Evolutionary conservation across 1,139 yeast species (phyloP), one percentile per base, ranked within the genome.

Genomic region (Lodderomyces metapsilosis): DNA sequence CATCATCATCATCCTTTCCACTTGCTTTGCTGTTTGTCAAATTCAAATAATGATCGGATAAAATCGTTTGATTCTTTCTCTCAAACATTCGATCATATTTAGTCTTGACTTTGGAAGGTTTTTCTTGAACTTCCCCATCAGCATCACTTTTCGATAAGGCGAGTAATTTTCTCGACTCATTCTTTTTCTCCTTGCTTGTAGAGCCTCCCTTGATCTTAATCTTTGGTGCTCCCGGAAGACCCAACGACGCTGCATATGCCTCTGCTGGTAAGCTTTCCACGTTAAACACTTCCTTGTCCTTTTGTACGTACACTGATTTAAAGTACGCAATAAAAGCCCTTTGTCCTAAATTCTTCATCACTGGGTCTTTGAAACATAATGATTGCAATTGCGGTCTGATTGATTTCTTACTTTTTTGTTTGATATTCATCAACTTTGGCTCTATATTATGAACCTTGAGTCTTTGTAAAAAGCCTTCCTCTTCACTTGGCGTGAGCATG

Each of bases 1-100:
- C 38, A 2, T 66, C 38, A 2, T 66, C 77, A 0, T 60, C 71
- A 1, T 57, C 68, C 8, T 51, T 49, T 1, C 47, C 56, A 1
- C 59, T 58, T 23, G 57, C 62, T 23, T 66, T 68, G 36, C 56
- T 68, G 2, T 70, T 72, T 3, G 85, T 81, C 63, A 92, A 73
- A 47, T 82, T 86, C 64, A 82, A 64, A 58, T 88, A 92, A 59
- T 89, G 95, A 50, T 89, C 94, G 30, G 96, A 85, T 44, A 94
- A 70, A 24, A 92, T 95, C 38, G 87, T 87, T 67, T 94, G 98
- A 62, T 92, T 94, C 62, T 87, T 77, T 61, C 99, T 79, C 58
- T 88, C 95, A 66, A 94, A 94, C 96, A 92, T 91, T 51, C 94
- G 80, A 62, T 94, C 98, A 58, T 88, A 88, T 60, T 87, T 92